Evolutionary conservation across 257 asterid species (phyloP).

Genomic region (Gynochthodes officinalis): DNA sequence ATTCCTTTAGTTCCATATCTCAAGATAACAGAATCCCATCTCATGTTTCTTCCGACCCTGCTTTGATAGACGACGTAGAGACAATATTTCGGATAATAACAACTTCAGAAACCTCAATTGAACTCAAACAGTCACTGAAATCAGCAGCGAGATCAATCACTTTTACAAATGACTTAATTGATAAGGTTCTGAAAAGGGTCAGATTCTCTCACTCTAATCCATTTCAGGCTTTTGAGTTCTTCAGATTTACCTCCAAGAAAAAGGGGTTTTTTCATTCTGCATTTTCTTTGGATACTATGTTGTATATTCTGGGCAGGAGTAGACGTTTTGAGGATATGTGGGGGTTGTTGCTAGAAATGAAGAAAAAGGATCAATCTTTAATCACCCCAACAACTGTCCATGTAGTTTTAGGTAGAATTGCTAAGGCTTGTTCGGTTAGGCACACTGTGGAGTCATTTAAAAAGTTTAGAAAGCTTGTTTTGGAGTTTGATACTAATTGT

Average conservation of each 20-base stretch:
- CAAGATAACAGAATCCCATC: not conserved
- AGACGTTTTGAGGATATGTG: constrained; percentile 66
- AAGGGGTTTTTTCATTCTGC: constrained; percentile 61
- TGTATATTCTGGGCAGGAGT: constrained; percentile 69
- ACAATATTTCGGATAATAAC: constrained; percentile 50
- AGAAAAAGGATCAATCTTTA: constrained; percentile 55
- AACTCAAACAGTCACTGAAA: constrained; percentile 48
- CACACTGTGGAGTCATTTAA: constrained; percentile 70
- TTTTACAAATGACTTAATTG: constrained; percentile 60
- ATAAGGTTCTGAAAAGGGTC: constrained; percentile 68
- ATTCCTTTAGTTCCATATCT: constrained; percentile 14
- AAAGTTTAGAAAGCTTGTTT: constrained; percentile 53
- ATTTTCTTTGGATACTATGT: constrained; percentile 67
- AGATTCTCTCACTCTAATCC: constrained; percentile 88
- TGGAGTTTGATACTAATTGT: constrained; percentile 54
- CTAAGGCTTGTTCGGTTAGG: constrained; percentile 86
- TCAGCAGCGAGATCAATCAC: constrained; percentile 48
- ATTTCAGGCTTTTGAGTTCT: constrained; percentile 60
- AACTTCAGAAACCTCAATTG: constrained; percentile 45
- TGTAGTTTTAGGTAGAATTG: constrained; percentile 74
- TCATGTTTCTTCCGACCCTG: not conserved
- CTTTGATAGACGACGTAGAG: constrained; percentile 44
- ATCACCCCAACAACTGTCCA: constrained; percentile 77
- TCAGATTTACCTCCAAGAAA: constrained; percentile 42
- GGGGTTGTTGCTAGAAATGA: constrained; percentile 62